Evolutionary conservation across 1,139 yeast species (phyloP).

Genomic region (Scheffersomyces titani): DNA sequence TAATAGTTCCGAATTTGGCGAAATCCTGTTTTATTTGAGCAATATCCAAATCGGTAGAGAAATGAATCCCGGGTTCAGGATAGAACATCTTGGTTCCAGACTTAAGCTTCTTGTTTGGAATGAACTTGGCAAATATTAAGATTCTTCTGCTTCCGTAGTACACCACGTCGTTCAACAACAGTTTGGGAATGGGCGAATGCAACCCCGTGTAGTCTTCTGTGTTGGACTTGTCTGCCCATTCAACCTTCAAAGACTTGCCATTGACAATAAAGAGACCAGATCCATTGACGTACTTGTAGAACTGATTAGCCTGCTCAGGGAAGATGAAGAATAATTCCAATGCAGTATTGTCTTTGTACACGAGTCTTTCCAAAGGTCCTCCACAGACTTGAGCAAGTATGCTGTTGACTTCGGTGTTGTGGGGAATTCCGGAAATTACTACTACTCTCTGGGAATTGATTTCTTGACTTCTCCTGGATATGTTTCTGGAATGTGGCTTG

Average conservation of each 20-base stretch:
- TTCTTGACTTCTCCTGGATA: not conserved
- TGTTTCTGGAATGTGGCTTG: not conserved
- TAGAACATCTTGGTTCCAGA: slow-evolving; percentile 24
- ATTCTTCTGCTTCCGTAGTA: slow-evolving; percentile 35
- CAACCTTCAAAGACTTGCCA: slow-evolving; percentile 50
- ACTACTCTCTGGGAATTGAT: slow-evolving; percentile 7
- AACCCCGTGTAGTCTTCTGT: slow-evolving; percentile 27
- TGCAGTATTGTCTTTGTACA: slow-evolving; percentile 16
- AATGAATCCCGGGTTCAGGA: slow-evolving; percentile 36
- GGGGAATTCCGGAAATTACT: slow-evolving; percentile 10
- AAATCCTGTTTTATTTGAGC: slow-evolving; percentile 50
- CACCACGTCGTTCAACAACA: slow-evolving; percentile 28
- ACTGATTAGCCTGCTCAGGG: slow-evolving; percentile 55
- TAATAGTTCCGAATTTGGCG: slow-evolving; percentile 55
- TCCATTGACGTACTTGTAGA: slow-evolving; percentile 54
- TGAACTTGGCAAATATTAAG: slow-evolving; percentile 30
- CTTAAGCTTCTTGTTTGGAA: slow-evolving; percentile 23
- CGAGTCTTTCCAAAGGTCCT: slow-evolving; percentile 68
- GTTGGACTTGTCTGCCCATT: slow-evolving; percentile 34
- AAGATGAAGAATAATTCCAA: slow-evolving; percentile 57
- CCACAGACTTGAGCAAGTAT: slow-evolving; percentile 65
- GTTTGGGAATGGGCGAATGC: slow-evolving; percentile 30
- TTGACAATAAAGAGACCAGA: slow-evolving; percentile 61
- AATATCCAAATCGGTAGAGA: slow-evolving; percentile 28
- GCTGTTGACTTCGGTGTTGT: slow-evolving; percentile 41